Conservation (phyloP, 2,329 filamentous ascomycete genomes). For the Periconia digitata region DNA sequence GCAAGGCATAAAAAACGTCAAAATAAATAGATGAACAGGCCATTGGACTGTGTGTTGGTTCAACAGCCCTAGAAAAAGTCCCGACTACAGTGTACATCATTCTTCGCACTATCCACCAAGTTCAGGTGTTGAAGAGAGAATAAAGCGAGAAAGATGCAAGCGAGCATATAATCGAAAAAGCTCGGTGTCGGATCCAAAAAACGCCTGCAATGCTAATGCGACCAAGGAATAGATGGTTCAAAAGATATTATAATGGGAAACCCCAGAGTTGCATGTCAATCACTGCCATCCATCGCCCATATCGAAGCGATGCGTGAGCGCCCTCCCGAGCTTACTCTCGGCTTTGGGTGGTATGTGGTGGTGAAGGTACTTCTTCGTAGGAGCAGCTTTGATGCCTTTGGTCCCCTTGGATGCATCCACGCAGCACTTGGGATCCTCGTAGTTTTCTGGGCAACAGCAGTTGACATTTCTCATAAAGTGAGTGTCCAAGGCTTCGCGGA, state of each 20-base stretch:
- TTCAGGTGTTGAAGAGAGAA: too few species aligned
- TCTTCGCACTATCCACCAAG: too few species aligned
- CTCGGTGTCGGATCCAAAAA: not conserved
- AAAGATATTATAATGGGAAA: not conserved
- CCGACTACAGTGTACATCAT: too few species aligned
- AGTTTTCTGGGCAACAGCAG: slow-evolving; percentile 74
- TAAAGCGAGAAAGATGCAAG: not conserved
- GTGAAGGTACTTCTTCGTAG: slow-evolving; percentile 43
- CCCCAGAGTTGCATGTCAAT: not conserved
- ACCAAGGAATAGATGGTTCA: not conserved
- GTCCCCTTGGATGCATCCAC: slow-evolving; percentile 58
- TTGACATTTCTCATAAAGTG: slow-evolving; percentile 75
- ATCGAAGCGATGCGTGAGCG: slow-evolving; percentile 42
- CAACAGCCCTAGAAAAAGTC: too few species aligned
- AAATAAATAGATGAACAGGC: too few species aligned
- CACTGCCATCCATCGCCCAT: slow-evolving; percentile 37
- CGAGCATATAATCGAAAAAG: not conserved
- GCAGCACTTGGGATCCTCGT: slow-evolving; percentile 61
- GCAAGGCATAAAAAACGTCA: too few species aligned
- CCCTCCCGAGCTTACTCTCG: slow-evolving; percentile 39
- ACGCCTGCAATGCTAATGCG: slow-evolving; percentile 2
- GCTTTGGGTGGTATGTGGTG: slow-evolving; percentile 47
- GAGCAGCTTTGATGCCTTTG: slow-evolving; percentile 34
- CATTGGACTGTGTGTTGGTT: too few species aligned
- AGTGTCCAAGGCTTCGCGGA: slow-evolving; percentile 68